These are phyloP conservation scores for Cyberlindnera xylosilytica DNA, from an alignment of 805 yeast genomes.

Conservation along the genomic window DNA sequence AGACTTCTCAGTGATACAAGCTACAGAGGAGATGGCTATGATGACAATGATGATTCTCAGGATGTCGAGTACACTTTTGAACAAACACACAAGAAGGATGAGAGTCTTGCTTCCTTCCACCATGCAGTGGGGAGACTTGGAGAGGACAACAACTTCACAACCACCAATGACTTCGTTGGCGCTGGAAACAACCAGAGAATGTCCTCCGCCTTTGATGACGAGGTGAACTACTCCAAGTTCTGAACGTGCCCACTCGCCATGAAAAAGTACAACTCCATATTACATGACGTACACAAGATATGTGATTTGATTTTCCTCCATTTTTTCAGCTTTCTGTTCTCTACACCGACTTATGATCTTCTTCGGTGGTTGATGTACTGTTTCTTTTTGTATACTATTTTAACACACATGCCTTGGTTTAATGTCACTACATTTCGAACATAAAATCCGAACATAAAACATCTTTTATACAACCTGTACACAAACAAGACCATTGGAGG, in stretches of 20 bases:
- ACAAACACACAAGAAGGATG: constrained; percentile 16
- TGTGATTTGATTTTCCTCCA: no score
- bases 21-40: constrained; percentile 1
- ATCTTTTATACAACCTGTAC: constrained; percentile 1
- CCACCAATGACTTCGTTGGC: constrained; percentile 23
- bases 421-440: no score
- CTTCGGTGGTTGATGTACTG: no score
- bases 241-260: background rate
- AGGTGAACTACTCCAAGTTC: constrained; percentile 11
- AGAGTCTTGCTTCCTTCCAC: constrained; percentile 21
- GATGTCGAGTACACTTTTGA: constrained; percentile 11
- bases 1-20: constrained; percentile 16
- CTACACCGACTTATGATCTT: no score
- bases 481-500: background rate
- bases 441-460: background rate
- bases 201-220: constrained; percentile 1
- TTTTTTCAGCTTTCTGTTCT: no score
- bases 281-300: no score
- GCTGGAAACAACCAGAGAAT: constrained; percentile 8
- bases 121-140: constrained; percentile 10
- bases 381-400: background rate
- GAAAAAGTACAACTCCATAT: no score
- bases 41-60: background rate
- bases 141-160: constrained; percentile 12
- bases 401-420: background rate